Conservation (phyloP, 495 filamentous ascomycete species). For the Chaetomium cochliodes region DNA sequence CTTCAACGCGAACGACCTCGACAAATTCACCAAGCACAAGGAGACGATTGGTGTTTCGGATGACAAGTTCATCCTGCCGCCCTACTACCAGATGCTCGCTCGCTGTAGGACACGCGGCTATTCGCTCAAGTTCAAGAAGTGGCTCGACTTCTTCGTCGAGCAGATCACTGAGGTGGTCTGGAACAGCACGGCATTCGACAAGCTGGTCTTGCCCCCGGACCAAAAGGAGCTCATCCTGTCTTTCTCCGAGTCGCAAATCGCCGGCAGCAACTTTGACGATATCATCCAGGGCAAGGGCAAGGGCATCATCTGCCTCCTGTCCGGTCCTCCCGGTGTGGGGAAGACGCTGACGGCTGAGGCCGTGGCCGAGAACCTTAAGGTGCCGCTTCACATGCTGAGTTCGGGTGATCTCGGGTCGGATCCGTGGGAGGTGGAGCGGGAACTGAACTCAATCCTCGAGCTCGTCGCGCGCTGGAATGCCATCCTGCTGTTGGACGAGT, state of each 20-base stretch:
- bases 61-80: constrained; percentile 33
- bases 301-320: constrained; percentile 59
- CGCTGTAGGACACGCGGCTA: constrained; percentile 46
- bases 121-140: constrained; percentile 46
- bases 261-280: constrained; percentile 62
- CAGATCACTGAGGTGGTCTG: constrained; percentile 47
- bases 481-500: constrained; percentile 63
- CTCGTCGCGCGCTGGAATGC: constrained; percentile 54
- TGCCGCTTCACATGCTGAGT: constrained; percentile 55
- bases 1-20: constrained; percentile 35
- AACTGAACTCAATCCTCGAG: constrained; percentile 52
- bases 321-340: constrained; percentile 57
- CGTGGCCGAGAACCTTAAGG: constrained; percentile 52
- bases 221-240: constrained; percentile 56
- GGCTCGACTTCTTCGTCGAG: constrained; percentile 42
- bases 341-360: constrained; percentile 60
- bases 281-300: constrained; percentile 56
- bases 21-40: constrained; percentile 30
- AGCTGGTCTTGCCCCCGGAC: constrained; percentile 51
- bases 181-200: constrained; percentile 55
- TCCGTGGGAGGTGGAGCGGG: constrained; percentile 49
- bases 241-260: constrained; percentile 48
- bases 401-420: constrained; percentile 56
- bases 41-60: constrained; percentile 22
- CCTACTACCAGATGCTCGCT: constrained; percentile 45